Evolutionary conservation across 768 basidiomycete species (phyloP), one percentile per base, ranked within the genome.

Genomic region (Strobilomyces dryophilus): DNA sequence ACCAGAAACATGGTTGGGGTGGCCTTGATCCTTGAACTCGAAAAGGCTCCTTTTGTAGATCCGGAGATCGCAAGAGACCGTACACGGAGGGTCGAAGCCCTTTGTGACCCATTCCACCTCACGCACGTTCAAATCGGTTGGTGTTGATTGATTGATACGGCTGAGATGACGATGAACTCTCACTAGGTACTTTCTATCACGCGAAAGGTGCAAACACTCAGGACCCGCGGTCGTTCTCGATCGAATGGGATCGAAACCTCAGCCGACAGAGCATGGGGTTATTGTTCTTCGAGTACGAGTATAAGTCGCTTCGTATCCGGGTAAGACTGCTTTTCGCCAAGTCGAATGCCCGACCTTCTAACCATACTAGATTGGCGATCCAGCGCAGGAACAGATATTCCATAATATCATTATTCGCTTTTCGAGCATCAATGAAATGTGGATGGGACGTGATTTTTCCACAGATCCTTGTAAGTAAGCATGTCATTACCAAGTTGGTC

Each of bases 71-170:
- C 79, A 49, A 75, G 79, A 62, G 74, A 79, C 40, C 79, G 74
- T 50, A 65, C 71, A 48, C 45, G 65, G 26, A 85, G 72, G 37
- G 59, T 82, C 12, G 61, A 65, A 29, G 66, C 73, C 4, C 71
- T 86, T 12, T 64, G 76, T 14, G 68, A 76, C 8, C 72, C 71
- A 14, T 69, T 89, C 21, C 80, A 83, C 35, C 72, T 91, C 10
- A 75, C 80, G 49, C 71, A 73, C 8, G 71, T 91, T 39, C 89
- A 91, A 66, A 83, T 90, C 55, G 89, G 89, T 21, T 58, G 78
- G 31, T 79, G 53, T 45, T 53, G 36, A 49, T 57, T 53, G 8
- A 32, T 8, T 17, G n/a, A n/a, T n/a, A n/a, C n/a, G n/a, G n/a
- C n/a, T n/a, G n/a, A n/a, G n/a, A n/a, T n/a, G n/a, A n/a, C n/a